Conservation (phyloP, 75 land plant species). For the Isoetes taiwanensis region DNA sequence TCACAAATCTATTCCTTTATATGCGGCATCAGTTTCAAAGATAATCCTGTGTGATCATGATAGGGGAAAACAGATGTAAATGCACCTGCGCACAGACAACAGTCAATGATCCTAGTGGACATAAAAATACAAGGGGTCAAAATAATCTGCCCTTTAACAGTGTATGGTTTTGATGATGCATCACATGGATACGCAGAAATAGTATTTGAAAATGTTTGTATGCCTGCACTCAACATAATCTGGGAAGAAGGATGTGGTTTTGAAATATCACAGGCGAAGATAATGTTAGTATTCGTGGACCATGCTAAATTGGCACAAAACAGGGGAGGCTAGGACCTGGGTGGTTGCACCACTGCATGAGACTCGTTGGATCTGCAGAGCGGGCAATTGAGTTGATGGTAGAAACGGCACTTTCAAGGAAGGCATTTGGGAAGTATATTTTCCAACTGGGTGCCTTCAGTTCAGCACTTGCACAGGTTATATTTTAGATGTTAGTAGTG, state of each 20-base stretch:
- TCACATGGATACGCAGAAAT: slow-evolving; percentile 99
- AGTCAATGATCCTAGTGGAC: slow-evolving; percentile 92
- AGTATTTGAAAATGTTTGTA: slow-evolving; percentile 63
- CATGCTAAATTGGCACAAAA: not conserved
- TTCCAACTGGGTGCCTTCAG: slow-evolving; percentile 82
- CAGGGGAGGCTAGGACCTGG: slow-evolving; percentile 99
- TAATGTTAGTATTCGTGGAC: not conserved
- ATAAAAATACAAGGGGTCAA: slow-evolving; percentile 59
- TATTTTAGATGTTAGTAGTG: too few relatives aligned
- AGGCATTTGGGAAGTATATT: slow-evolving; percentile 75
- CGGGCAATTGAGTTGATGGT: slow-evolving; percentile 89
- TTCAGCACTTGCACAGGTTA: slow-evolving; percentile 84
- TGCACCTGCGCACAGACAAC: slow-evolving; percentile 78
- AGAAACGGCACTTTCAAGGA: slow-evolving; percentile 58
- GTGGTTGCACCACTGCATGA: slow-evolving; percentile 92
- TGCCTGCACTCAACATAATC: slow-evolving; percentile 59
- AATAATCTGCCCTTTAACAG: slow-evolving; percentile 59
- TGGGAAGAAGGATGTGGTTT: slow-evolving; percentile 95
- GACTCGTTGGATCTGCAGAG: slow-evolving; percentile 88
- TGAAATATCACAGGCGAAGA: slow-evolving; percentile 94
- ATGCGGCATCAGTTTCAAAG: too few relatives aligned
- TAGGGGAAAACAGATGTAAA: slow-evolving; percentile 85
- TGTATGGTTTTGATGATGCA: slow-evolving; percentile 98
- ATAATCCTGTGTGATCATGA: too few relatives aligned
- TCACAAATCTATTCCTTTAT: too few relatives aligned